Conservation (phyloP, 768 basidiomycete species). For the Phaeolepiota aurea region DNA sequence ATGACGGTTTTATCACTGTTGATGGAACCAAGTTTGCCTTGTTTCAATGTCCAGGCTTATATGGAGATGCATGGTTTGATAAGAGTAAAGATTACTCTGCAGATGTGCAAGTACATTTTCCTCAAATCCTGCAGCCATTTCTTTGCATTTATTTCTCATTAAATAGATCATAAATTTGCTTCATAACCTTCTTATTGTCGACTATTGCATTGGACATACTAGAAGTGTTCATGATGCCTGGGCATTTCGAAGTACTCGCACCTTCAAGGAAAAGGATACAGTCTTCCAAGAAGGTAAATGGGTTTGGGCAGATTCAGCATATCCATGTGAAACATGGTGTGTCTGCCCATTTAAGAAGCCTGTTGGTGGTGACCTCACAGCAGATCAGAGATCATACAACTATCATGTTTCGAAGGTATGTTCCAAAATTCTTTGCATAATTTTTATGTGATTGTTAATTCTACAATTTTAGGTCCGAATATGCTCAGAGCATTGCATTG, state of each 20-base stretch:
- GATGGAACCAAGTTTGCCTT: conserved; percentile 17
- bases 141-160: neutral
- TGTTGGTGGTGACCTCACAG: conserved; percentile 6
- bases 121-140: conserved; percentile 3
- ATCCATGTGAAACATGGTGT: conserved; percentile 16
- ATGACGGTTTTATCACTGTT: conserved; percentile 14
- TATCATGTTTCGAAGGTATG: conserved; percentile 13
- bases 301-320: conserved; percentile 24
- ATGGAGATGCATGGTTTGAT: conserved; percentile 15
- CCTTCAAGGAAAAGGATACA: conserved; percentile 8
- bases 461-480: conserved; percentile 4
- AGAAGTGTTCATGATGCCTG: conserved; percentile 18
- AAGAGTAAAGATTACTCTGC: conserved; percentile 12
- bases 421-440: neutral
- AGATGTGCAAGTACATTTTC: conserved; percentile 8
- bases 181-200: conserved; percentile 10
- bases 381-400: conserved; percentile 13
- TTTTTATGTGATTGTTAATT: neutral
- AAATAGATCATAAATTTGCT: conserved; percentile 4
- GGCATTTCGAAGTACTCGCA: conserved; percentile 11
- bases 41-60: conserved; percentile 13
- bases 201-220: conserved; percentile 14
- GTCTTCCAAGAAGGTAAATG: conserved; percentile 15
- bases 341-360: conserved; percentile 17
- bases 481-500: conserved; percentile 17